Evolutionary conservation across 148 eudicot species (phyloP).

Genomic region (Polygonum aviculare): DNA sequence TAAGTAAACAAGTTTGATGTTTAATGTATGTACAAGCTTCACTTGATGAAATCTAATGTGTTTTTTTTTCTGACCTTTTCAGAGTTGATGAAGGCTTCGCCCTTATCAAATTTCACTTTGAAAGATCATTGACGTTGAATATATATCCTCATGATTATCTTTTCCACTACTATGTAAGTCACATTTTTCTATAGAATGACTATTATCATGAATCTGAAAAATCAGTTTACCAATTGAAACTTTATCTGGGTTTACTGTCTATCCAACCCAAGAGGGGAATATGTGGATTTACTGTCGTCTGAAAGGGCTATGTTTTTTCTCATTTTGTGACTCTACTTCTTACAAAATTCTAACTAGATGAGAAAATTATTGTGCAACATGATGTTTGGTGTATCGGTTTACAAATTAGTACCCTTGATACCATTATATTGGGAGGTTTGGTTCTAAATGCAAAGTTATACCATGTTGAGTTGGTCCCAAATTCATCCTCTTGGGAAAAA

Average conservation of each 20-base stretch:
- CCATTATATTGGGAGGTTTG: slow-evolving; percentile 53
- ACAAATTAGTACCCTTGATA: slow-evolving; percentile 30
- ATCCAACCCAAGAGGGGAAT: not conserved
- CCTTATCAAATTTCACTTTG: slow-evolving; percentile 28
- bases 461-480: too few species aligned
- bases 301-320: not conserved
- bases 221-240: not conserved
- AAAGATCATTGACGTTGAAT: slow-evolving; percentile 26
- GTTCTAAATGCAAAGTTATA: not conserved
- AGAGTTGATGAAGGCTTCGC: slow-evolving; percentile 44
- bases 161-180: slow-evolving; percentile 31
- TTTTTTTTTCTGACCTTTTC: slow-evolving; percentile 9
- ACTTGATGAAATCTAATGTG: not conserved
- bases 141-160: slow-evolving; percentile 46
- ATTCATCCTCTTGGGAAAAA: not conserved
- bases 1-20: not conserved
- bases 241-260: too few species aligned
- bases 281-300: not conserved
- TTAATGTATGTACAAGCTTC: not conserved
- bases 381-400: slow-evolving; percentile 53
- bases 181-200: not conserved
- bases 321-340: slow-evolving; percentile 2
- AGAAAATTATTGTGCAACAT: slow-evolving; percentile 19
- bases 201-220: not conserved
- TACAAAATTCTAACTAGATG: not conserved